Conservation (phyloP, 176 grass and related monocot genomes). For the Oryza glumipatula region DNA sequence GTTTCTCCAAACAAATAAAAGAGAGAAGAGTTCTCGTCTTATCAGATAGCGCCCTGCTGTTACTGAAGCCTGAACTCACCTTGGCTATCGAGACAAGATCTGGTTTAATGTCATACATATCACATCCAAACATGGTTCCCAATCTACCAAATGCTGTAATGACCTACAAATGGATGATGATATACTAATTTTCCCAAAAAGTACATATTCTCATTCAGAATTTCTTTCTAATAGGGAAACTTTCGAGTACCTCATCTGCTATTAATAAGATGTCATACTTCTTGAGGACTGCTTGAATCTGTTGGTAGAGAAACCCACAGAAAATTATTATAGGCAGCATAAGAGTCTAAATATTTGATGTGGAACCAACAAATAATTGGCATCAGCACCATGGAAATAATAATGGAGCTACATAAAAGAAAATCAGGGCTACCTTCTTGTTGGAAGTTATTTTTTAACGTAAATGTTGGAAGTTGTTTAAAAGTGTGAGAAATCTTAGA, state of each 20-base stretch:
- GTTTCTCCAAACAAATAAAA: background rate
- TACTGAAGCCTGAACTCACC: slow-evolving; percentile 41
- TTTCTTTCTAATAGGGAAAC: background rate
- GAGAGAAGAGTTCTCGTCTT: background rate
- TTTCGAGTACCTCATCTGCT: slow-evolving; percentile 79
- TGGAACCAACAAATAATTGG: background rate
- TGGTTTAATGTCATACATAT: slow-evolving; percentile 82
- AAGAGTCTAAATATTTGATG: background rate
- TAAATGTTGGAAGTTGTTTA: background rate
- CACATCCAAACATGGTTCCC: slow-evolving; percentile 94
- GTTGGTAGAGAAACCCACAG: slow-evolving; percentile 10
- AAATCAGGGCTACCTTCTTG: background rate
- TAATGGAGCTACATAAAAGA: background rate
- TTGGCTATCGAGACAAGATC: slow-evolving; percentile 97
- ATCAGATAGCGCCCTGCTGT: background rate
- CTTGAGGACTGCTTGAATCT: slow-evolving; percentile 90
- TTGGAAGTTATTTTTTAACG: too few species aligned
- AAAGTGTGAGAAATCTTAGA: background rate
- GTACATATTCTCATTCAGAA: background rate
- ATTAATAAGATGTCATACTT: slow-evolving; percentile 96
- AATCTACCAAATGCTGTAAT: slow-evolving; percentile 95
- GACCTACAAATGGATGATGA: slow-evolving; percentile 55
- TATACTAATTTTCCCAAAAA: background rate
- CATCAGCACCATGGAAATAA: background rate
- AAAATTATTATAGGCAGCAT: background rate